Evolutionary conservation across 73 alveolate genomes (phyloP), one percentile per base, ranked within the genome.

Genomic region (Paramecium bursaria): DNA sequence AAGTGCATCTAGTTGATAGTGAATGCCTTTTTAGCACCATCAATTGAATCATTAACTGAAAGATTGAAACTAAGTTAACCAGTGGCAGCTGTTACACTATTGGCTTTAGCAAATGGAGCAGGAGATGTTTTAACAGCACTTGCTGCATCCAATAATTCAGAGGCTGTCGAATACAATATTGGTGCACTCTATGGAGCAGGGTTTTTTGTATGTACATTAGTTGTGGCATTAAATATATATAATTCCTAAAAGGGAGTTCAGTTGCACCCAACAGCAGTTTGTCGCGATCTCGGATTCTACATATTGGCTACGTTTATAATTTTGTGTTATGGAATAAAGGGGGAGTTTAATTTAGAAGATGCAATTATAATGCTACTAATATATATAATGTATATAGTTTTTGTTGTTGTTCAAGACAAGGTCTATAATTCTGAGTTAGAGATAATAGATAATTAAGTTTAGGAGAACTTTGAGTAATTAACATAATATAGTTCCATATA

Each of bases 101-200:
- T 90, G 47, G 95, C 95, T 42, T 86, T 90, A 48, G 93, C 91
- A 26, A 90, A 90, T 79, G 95, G 95, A 3, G 95, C 95, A 1
- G 90, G 93, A 47, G 95, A 90, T 86, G 95, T 90, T 22, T 77
- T 90, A 39, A 86, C 95, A 2, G 82, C 92, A 35, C 79, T 90
- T 50, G 93, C 86, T n/a, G 95, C 93, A 27, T 75, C 93, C 1
- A 79, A 39, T 42, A 87, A 77, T 14, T 76, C 14, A 42, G 90
- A 86, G 21, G 95, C 91, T 2, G 73, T 90, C 10, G 74, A 87
- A 54, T 86, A 79, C 74, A 85, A 91, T 27, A 86, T 90, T 10
- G 88, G 91, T 76, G 61, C 91, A 67, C 54, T 90, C 50, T 86
- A 86, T 22, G 95, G 95, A 9, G 75, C 91, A 19, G 95, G 95